Conservation (phyloP, 2,329 filamentous ascomycete genomes). For the Ceratocystis eucalypticola region DNA sequence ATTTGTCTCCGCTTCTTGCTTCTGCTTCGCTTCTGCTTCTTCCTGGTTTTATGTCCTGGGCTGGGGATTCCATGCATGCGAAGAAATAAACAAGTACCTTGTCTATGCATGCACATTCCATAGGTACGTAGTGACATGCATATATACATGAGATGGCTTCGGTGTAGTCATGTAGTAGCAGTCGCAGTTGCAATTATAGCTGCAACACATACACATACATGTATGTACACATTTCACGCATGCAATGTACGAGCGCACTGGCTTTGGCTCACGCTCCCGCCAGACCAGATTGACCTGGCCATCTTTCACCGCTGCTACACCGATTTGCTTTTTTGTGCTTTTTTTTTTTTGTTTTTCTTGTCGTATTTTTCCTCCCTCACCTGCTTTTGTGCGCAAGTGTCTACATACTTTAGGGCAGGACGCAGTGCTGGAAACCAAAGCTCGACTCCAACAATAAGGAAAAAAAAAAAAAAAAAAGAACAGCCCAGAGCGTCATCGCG, state of each 20-base stretch:
- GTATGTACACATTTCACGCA: background rate
- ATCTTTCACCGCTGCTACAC: background rate
- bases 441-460: background rate
- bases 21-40: background rate
- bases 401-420: background rate
- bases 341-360: background rate
- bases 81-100: background rate
- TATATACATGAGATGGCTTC: background rate
- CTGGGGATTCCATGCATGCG: conserved; percentile 7
- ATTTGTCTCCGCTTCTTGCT: background rate
- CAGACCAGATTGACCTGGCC: background rate
- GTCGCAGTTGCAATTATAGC: background rate
- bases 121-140: background rate
- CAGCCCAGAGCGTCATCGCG: background rate
- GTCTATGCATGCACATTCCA: background rate
- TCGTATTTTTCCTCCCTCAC: background rate
- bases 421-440: no score
- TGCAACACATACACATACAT: background rate
- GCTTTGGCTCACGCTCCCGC: background rate
- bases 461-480: no score
- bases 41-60: background rate
- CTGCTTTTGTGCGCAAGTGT: background rate
- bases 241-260: background rate
- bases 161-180: background rate
- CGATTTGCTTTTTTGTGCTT: no score